Conservation (phyloP, 495 filamentous ascomycete species). For the Parathielavia hyrcaniae region DNA sequence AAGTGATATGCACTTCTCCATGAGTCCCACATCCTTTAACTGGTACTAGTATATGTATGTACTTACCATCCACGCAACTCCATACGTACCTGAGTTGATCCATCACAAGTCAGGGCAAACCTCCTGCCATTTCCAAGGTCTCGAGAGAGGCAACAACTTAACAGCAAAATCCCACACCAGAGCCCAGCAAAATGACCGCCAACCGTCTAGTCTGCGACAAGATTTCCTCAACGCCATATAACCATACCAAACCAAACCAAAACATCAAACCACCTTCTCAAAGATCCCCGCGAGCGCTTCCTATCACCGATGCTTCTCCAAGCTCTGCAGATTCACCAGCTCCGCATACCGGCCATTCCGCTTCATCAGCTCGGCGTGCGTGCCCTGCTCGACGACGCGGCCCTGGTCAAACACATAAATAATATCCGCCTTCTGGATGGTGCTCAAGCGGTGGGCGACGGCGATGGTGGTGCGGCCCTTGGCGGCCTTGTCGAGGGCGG, state of each 20-base stretch:
- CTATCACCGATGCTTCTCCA: constrained; percentile 49
- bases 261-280: background rate
- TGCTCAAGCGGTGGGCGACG: constrained; percentile 61
- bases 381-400: constrained; percentile 52
- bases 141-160: too few species aligned
- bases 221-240: background rate
- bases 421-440: constrained; percentile 54
- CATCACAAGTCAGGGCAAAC: too few species aligned
- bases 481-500: constrained; percentile 61
- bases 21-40: too few species aligned
- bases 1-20: too few species aligned
- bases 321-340: constrained; percentile 62
- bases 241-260: background rate
- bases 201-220: background rate
- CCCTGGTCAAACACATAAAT: constrained; percentile 55
- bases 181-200: too few species aligned
- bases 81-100: too few species aligned
- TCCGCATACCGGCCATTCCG: constrained; percentile 49
- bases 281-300: background rate
- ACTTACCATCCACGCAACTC: too few species aligned
- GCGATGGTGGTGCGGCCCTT: constrained; percentile 65
- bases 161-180: too few species aligned
- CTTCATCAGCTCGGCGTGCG: constrained; percentile 48
- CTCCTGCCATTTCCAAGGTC: too few species aligned
- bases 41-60: too few species aligned